Evolutionary conservation across 1,139 yeast genomes (phyloP).

Genomic region (Cylindricascospora bacillispora): DNA sequence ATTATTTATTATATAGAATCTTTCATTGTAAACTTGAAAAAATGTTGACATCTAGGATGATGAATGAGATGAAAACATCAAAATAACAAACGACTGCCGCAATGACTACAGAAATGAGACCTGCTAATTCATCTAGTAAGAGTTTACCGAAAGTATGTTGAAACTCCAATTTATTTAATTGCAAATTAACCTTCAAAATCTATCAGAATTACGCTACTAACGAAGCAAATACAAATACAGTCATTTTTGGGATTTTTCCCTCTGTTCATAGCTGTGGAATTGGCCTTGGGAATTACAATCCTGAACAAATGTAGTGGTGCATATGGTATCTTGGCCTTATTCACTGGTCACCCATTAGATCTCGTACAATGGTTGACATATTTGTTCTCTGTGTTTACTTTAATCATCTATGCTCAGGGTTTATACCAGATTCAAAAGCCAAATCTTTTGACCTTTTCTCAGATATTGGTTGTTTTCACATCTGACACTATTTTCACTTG

Average conservation of each 20-base stretch:
- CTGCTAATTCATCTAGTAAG: no score
- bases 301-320: slow-evolving; percentile 84
- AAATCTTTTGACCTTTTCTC: slow-evolving; percentile 39
- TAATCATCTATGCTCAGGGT: slow-evolving; percentile 60
- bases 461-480: slow-evolving; percentile 50
- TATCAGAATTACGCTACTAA: no score
- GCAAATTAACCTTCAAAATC: no score
- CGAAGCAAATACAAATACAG: no score
- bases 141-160: no score
- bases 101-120: no score
- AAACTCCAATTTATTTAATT: no score
- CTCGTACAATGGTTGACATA: slow-evolving; percentile 78
- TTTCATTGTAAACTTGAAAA: no score
- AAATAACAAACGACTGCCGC: no score
- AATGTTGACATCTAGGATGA: no score
- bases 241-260: slow-evolving; percentile 37
- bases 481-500: slow-evolving; percentile 56
- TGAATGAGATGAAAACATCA: no score
- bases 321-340: slow-evolving; percentile 72
- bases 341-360: slow-evolving; percentile 82
- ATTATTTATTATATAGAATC: no score
- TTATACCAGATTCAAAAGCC: slow-evolving; percentile 38
- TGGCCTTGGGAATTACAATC: slow-evolving; percentile 64
- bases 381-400: slow-evolving; percentile 44
- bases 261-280: slow-evolving; percentile 76